A percentile compares a stretch with the other conserved stretches of the same genome.
These are phyloP conservation scores for Bidens hawaiensis DNA, from an alignment of 140 eudicot species.

Conservation along the genomic window DNA sequence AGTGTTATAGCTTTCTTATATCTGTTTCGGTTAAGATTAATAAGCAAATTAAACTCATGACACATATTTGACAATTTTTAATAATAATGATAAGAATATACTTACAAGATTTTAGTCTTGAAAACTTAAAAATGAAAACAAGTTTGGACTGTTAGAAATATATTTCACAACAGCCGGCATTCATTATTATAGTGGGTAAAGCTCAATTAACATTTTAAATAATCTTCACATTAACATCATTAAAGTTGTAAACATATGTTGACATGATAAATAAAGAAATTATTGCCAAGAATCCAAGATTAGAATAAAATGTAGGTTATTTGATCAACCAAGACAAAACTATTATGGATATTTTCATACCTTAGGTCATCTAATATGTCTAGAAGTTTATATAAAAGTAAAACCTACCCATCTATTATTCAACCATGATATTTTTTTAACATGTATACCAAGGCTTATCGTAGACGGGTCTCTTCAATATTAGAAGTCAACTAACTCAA, in stretches of 20 bases:
- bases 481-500: slow-evolving; percentile 12
- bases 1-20: background rate
- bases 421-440: background rate
- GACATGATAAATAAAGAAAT: slow-evolving; percentile 16
- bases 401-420: background rate
- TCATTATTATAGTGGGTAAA: slow-evolving; percentile 16
- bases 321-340: background rate
- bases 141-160: background rate
- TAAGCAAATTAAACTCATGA: slow-evolving; percentile 6
- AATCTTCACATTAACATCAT: slow-evolving; percentile 18
- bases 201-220: slow-evolving; percentile 16
- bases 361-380: background rate
- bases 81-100: background rate
- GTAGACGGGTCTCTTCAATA: background rate
- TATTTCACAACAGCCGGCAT: slow-evolving; percentile 27
- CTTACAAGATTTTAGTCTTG: background rate
- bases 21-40: background rate
- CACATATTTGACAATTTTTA: background rate
- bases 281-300: slow-evolving; percentile 2
- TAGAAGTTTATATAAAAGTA: background rate
- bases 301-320: slow-evolving; percentile 9
- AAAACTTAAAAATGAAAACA: slow-evolving; percentile 1
- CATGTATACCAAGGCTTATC: background rate
- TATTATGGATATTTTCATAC: background rate
- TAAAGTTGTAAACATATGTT: slow-evolving; percentile 21